Conservation (phyloP, 108 stramenopile genomes). For the Mayamaea pseudoterrestris region DNA sequence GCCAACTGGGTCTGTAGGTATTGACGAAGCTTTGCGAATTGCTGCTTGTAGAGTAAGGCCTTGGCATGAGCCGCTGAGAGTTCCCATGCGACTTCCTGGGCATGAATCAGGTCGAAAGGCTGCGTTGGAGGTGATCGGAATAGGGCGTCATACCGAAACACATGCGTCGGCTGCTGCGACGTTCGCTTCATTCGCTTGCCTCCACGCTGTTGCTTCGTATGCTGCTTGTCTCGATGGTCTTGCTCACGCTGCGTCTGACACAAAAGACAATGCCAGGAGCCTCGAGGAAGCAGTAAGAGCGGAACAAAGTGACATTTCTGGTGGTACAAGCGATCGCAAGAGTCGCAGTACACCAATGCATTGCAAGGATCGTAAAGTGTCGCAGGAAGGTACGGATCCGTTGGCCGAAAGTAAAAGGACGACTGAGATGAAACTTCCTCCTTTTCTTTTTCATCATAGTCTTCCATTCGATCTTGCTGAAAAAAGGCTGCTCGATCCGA, state of each 20-base stretch:
- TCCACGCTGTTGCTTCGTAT: too few species aligned
- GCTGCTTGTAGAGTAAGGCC: constrained; percentile 18
- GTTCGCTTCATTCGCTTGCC: too few species aligned
- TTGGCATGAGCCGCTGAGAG: constrained; percentile 5
- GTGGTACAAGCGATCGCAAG: constrained; percentile 73
- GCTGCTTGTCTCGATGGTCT: too few species aligned
- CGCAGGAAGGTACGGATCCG: constrained; percentile 42
- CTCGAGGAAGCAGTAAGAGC: constrained; percentile 48
- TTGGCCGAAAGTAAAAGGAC: constrained; percentile 19
- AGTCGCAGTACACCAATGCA: constrained; percentile 67
- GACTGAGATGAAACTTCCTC: constrained; percentile 11
- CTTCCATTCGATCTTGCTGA: constrained; percentile 25
- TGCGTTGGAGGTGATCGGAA: too few species aligned
- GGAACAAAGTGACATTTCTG: constrained; percentile 86
- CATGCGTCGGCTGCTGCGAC: too few species aligned
- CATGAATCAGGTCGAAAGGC: too few species aligned
- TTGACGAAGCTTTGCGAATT: background rate
- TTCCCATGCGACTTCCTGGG: constrained; percentile 16
- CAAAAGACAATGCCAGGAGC: constrained; percentile 64
- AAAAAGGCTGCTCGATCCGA: constrained; percentile 52
- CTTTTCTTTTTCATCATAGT: constrained; percentile 15
- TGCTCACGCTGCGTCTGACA: constrained; percentile 22
- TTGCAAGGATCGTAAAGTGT: constrained; percentile 58
- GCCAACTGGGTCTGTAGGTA: constrained; percentile 14
- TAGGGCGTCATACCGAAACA: too few species aligned